Evolutionary conservation across 495 filamentous ascomycete genomes (phyloP).

Genomic region (Penicillium bovifimosum): DNA sequence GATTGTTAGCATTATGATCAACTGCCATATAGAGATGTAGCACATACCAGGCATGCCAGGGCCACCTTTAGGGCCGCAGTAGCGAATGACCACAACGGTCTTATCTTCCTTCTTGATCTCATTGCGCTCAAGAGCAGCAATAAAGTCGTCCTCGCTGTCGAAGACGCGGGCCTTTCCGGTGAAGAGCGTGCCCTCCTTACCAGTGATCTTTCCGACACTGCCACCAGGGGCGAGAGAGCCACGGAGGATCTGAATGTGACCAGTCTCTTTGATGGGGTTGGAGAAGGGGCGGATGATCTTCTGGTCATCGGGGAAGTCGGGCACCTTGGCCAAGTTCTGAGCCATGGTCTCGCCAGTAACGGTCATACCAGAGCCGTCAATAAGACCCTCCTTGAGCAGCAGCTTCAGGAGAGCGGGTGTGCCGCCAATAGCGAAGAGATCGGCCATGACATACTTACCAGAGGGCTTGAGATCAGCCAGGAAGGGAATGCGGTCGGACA

Average conservation of each 20-base stretch:
- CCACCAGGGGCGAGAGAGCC: constrained; percentile 88
- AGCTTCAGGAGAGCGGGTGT: constrained; percentile 88
- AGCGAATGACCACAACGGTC: constrained; percentile 94
- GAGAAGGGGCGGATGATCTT: constrained; percentile 85
- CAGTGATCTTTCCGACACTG: constrained; percentile 95
- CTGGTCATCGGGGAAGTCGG: constrained; percentile 77
- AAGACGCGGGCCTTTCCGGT: constrained; percentile 83
- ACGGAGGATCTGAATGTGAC: constrained; percentile 95
- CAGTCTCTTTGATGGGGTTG: constrained; percentile 89
- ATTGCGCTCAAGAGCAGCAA: constrained; percentile 67
- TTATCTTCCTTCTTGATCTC: constrained; percentile 96
- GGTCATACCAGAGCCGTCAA: constrained; percentile 83
- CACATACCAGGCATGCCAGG: constrained; percentile 81
- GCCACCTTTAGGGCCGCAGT: constrained; percentile 91
- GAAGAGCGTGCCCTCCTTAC: constrained; percentile 90
- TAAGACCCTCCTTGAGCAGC: constrained; percentile 82
- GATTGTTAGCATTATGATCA: background rate
- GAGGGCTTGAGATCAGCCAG: constrained; percentile 95
- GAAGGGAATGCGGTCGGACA: constrained; percentile 87
- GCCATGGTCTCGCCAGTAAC: constrained; percentile 92
- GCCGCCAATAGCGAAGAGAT: constrained; percentile 84
- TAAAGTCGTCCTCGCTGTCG: constrained; percentile 78
- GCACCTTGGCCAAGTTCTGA: constrained; percentile 75
- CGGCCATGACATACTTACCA: constrained; percentile 94
- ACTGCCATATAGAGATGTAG: background rate